Evolutionary conservation across 257 asterid genomes (phyloP).

Genomic region (Nicotiana undulata): DNA sequence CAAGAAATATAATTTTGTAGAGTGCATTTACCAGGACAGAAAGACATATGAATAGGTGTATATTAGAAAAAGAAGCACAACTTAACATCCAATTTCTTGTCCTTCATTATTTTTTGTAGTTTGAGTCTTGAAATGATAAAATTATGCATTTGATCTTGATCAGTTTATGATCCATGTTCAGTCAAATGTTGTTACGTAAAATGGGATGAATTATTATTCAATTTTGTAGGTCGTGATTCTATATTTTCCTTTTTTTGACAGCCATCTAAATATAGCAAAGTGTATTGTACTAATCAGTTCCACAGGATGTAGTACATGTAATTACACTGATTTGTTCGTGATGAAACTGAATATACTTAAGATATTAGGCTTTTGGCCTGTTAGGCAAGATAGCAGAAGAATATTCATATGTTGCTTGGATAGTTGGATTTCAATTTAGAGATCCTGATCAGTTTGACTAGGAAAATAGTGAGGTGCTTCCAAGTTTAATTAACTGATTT

Average conservation of each 20-base stretch:
- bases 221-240: not conserved
- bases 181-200: not conserved
- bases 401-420: not conserved
- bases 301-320: constrained; percentile 1
- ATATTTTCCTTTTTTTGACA: not conserved
- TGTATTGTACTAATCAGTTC: not conserved
- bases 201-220: not conserved
- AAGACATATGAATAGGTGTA: not conserved
- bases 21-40: not conserved
- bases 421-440: not conserved
- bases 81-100: not conserved
- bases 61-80: not conserved
- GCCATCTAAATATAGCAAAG: not conserved
- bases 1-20: not conserved
- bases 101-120: not conserved
- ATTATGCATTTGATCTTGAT: not conserved
- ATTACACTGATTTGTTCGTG: not conserved
- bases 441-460: not conserved
- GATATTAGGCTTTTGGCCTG: not conserved
- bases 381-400: not conserved
- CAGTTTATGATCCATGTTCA: not conserved
- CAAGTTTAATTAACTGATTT: not conserved
- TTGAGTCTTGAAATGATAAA: not conserved
- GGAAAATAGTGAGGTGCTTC: not conserved
- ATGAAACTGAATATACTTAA: not conserved